Base-by-base conservation (phyloP, 2,329 filamentous ascomycete species). In the Penicillium glabrum region DNA sequence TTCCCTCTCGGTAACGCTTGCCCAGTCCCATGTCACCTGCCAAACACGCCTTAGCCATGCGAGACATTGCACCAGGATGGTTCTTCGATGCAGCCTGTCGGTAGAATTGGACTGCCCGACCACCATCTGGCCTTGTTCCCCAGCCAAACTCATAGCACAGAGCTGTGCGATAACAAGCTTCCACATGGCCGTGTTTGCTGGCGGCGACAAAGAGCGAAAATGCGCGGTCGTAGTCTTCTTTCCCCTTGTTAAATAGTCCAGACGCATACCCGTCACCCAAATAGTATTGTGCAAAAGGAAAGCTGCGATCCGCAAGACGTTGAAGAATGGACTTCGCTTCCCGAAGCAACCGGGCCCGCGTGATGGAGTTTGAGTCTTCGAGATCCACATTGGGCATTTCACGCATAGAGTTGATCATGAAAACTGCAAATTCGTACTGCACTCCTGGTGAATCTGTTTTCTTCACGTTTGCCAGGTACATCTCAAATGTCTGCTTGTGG, bases 141-240 rank as follows among this genome's bases (percentile, higher is more conserved):
- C 95, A 99, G 60, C 93, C 95, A 75, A 97, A 98, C 75, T 99
- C 95, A 77, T 98, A 98, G 79, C 93, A 97, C 54, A 99, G 82
- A 16, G 90, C 95, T 51, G 93, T 89, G 54, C 95, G 89, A 76
- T 97, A 99, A 35, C 89, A 93, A 55, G 95, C 95, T 79, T 99
- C 95, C 47, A 95, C 92, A 74, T 99, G 95, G 31, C 95, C 95
- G 76, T 97, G 95, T 78, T 98, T 99, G 68, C 91, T 93, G 9
- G 95, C 95, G 16, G 95, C 86, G 37, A 96, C 83, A 71, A 99
- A 99, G 29, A 98, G 85, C 9, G 91, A 89, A 70, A 98, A 98
- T 0, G 95, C 93, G 41, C 90, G 88, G 70, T 93, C 91, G 71
- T 96, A 89, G 72, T 99, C 95, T 68, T 91, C 87, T 71, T 93